phyloP scores from a whole-genome alignment of 257 asterid species.

The Anisodus acutangulus region DNA sequence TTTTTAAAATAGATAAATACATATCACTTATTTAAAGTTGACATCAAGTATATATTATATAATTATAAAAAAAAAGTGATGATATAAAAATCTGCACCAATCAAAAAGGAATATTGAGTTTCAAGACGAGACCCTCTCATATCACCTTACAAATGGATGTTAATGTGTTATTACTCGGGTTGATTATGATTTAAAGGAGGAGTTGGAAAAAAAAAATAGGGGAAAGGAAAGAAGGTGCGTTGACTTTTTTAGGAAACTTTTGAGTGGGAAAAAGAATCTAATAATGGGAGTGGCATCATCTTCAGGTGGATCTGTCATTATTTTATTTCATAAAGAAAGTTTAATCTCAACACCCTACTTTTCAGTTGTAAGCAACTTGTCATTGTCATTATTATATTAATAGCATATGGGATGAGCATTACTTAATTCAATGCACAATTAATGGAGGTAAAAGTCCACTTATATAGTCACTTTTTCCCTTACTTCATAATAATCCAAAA shows the following conservation, averaged over 20 bases:
- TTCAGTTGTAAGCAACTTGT: slow-evolving; percentile 8
- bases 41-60: too few relatives aligned
- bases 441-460: slow-evolving; percentile 26
- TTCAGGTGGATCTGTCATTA: slow-evolving; percentile 27
- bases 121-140: too few relatives aligned
- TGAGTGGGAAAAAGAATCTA: slow-evolving; percentile 25
- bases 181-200: neutral
- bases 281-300: slow-evolving; percentile 26
- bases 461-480: neutral
- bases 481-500: neutral
- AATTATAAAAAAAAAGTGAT: too few relatives aligned
- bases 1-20: too few relatives aligned
- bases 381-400: slow-evolving; percentile 5
- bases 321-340: neutral
- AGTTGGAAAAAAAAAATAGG: neutral
- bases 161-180: neutral
- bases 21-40: too few relatives aligned
- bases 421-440: slow-evolving; percentile 26
- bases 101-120: too few relatives aligned
- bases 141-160: neutral
- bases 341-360: neutral
- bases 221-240: neutral
- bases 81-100: too few relatives aligned
- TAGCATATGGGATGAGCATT: neutral
- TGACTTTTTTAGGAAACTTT: neutral